Evolutionary conservation across 208 protist species (phyloP).

Genomic region (Leishmania tropica): DNA sequence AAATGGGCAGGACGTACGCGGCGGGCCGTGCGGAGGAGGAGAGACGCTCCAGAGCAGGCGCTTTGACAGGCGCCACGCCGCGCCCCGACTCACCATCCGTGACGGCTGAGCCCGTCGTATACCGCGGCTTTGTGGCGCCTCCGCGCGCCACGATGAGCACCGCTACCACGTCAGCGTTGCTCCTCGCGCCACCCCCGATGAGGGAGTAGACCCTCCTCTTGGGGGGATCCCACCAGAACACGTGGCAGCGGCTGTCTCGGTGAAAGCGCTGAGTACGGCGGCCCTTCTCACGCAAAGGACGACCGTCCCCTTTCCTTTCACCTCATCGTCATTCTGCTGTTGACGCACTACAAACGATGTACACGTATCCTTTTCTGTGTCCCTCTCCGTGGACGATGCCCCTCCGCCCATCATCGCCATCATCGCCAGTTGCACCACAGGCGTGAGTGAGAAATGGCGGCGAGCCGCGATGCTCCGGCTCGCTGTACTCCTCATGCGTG

Average conservation of each 20-base stretch:
- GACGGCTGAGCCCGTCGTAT: slow-evolving; percentile 5
- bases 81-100: background rate
- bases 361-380: background rate
- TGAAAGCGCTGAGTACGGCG: background rate
- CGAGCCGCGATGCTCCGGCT: background rate
- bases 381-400: background rate
- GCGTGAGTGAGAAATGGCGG: background rate
- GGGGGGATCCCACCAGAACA: background rate
- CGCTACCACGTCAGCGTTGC: background rate
- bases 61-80: too few species aligned
- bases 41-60: background rate
- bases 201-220: background rate
- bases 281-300: background rate
- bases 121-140: slow-evolving; percentile 30
- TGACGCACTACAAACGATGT: background rate
- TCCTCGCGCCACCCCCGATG: background rate
- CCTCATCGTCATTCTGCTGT: background rate
- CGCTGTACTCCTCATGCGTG: background rate
- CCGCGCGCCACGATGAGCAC: background rate
- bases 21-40: slow-evolving; percentile 21
- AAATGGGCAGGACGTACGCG: slow-evolving; percentile 56
- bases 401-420: background rate
- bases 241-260: background rate
- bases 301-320: too few species aligned
- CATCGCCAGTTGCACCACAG: background rate